Evolutionary conservation across 192 early-diverging fungal species (phyloP).

Genomic region (Gamsiella multidivaricata): DNA sequence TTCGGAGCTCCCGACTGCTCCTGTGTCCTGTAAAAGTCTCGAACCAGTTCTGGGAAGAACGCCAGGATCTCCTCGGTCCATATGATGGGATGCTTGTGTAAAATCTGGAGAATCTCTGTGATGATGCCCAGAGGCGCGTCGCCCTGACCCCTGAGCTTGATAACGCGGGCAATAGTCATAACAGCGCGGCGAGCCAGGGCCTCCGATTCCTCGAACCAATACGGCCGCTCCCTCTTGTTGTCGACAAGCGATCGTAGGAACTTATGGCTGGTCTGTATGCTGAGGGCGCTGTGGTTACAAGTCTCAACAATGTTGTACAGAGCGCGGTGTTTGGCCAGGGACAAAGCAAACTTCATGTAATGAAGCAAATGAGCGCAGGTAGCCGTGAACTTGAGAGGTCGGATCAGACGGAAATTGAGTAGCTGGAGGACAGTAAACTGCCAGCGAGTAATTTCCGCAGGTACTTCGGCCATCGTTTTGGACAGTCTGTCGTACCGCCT

Average conservation of each 20-base stretch:
- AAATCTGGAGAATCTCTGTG: constrained; percentile 55
- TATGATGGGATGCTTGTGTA: constrained; percentile 61
- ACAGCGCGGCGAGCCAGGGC: constrained; percentile 66
- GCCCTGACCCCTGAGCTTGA: constrained; percentile 66
- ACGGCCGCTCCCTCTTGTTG: constrained; percentile 62
- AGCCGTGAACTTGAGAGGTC: constrained; percentile 78
- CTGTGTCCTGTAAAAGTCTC: constrained; percentile 55
- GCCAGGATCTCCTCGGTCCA: constrained; percentile 66
- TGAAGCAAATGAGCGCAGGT: constrained; percentile 73
- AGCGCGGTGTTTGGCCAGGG: constrained; percentile 72
- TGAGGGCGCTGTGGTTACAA: constrained; percentile 71
- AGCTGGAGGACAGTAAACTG: constrained; percentile 79
- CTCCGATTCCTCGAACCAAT: constrained; percentile 73
- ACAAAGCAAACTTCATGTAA: constrained; percentile 74
- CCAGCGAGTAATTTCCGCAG: constrained; percentile 65
- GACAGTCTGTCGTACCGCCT: constrained; percentile 73
- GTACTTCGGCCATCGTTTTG: constrained; percentile 54
- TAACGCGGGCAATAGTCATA: constrained; percentile 60
- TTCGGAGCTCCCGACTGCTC: constrained; percentile 25
- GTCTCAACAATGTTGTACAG: constrained; percentile 75
- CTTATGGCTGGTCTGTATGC: constrained; percentile 73
- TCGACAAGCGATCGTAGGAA: constrained; percentile 65
- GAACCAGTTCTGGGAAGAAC: constrained; percentile 64
- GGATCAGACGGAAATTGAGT: constrained; percentile 78
- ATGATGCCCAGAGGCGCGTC: constrained; percentile 64